A percentile compares a stretch with the other conserved stretches of the same genome.
Conservation (phyloP, 768 basidiomycete species). For the Boletus pseudo-olivaceus region DNA sequence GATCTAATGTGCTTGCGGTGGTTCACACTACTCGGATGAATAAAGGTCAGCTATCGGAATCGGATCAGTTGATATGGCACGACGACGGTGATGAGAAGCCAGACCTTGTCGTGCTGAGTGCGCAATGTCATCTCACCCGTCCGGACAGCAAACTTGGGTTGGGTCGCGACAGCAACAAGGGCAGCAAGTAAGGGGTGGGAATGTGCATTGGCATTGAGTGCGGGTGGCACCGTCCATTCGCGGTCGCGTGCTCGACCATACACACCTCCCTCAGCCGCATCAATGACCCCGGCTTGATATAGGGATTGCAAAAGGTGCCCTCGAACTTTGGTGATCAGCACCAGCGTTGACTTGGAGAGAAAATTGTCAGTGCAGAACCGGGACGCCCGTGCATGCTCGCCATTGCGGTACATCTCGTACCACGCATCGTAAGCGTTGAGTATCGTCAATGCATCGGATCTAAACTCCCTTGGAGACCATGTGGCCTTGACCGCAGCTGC, state of each 20-base stretch:
- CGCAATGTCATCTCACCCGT: conserved; percentile 63
- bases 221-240: conserved; percentile 50
- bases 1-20: conserved; percentile 48
- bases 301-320: conserved; percentile 72
- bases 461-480: conserved; percentile 77
- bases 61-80: conserved; percentile 10
- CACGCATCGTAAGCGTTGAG: conserved; percentile 80
- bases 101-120: conserved; percentile 83
- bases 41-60: conserved; percentile 55
- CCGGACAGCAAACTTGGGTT: conserved; percentile 87
- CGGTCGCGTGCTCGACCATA: conserved; percentile 31
- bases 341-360: conserved; percentile 78
- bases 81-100: not conserved
- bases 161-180: conserved; percentile 78
- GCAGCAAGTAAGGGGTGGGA: conserved; percentile 77
- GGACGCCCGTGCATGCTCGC: conserved; percentile 64
- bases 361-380: conserved; percentile 83
- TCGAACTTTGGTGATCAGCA: conserved; percentile 79
- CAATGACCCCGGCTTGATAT: conserved; percentile 77
- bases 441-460: conserved; percentile 79
- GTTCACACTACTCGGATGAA: conserved; percentile 88
- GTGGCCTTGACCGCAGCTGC: conserved; percentile 69
- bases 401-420: conserved; percentile 65
- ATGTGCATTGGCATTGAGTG: conserved; percentile 68
- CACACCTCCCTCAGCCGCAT: conserved; percentile 69